These are phyloP conservation scores for Suhomyces maxii DNA, from an alignment of 1,139 yeast species.

Conservation along the genomic window DNA sequence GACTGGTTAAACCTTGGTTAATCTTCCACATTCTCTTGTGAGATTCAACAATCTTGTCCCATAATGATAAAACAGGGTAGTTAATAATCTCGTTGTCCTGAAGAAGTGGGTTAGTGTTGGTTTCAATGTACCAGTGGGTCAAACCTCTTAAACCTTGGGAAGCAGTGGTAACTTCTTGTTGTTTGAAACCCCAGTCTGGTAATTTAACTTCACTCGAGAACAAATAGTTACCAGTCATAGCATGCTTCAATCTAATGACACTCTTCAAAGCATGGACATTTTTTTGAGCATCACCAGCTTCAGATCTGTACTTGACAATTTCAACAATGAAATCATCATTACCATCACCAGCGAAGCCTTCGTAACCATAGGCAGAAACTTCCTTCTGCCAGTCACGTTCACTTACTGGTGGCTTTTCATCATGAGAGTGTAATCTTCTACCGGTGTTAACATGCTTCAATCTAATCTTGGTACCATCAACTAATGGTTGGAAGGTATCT, in stretches of 20 bases:
- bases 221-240: constrained; percentile 84
- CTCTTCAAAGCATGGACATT: constrained; percentile 78
- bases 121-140: constrained; percentile 87
- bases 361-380: constrained; percentile 86
- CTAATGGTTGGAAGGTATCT: constrained; percentile 58
- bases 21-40: constrained; percentile 91
- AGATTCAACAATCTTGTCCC: constrained; percentile 70
- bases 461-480: constrained; percentile 79
- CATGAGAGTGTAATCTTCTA: constrained; percentile 93
- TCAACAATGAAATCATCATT: constrained; percentile 95
- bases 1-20: constrained; percentile 78
- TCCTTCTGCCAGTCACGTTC: constrained; percentile 97
- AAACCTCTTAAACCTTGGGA: constrained; percentile 72
- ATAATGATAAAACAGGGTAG: constrained; percentile 65
- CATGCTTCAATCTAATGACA: constrained; percentile 83
- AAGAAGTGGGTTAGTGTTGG: constrained; percentile 52
- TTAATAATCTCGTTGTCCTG: constrained; percentile 38
- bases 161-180: constrained; percentile 95
- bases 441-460: constrained; percentile 66
- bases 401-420: constrained; percentile 89
- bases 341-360: constrained; percentile 90
- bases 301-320: constrained; percentile 63
- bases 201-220: constrained; percentile 84
- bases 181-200: constrained; percentile 96
- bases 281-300: constrained; percentile 57